Base-by-base conservation (phyloP, 2,329 filamentous ascomycete species). In the Rhynchosporium graminicola region DNA sequence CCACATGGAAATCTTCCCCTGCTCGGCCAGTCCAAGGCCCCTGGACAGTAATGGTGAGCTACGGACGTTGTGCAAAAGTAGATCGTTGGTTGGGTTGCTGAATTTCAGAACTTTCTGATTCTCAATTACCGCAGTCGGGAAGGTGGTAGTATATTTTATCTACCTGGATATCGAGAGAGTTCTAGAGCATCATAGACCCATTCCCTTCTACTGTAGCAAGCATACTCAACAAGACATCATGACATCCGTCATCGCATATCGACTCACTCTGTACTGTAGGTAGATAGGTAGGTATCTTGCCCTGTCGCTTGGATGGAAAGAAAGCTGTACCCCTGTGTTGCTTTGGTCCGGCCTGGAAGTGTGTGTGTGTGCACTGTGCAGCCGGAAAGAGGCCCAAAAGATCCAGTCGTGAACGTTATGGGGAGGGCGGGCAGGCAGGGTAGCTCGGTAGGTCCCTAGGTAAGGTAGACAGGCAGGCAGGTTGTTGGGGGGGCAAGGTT, bases 401-500 rank as follows among this genome's bases (percentile, higher is more conserved):
- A 40, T 55, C 63, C 63, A 63, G 65, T 46, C 15, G 7, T 15
- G 13, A 15, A 15, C 58, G 33, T n/a, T 40, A 33, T 31, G 31
- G 33, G n/a, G 31, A 6, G 4, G 7, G 47, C 28, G 33, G 47
- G 20, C 20, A 20, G 20, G 20, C 20, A 20, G 20, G 20, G 20
- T 20, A 20, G 20, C 20, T 20, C 20, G 20, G 20, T 20, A 20
- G 20, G 20, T 20, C 20, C 20, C 20, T 20, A 20, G 20, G 20
- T 20, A 20, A 20, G 20, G 20, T 20, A 20, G 20, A 20, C 20
- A 20, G 47, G 47, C 20, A 20, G 47, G 47, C 29, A 28, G 33
- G 47, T 9, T 26, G 28, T 57, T 55, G 65, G 60, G 59, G 20
- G 61, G 45, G 47, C 63, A 63, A 59, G 65, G 65, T 57, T 65